Base-by-base conservation (phyloP, 805 yeast species). In the Candida parachauliodes region DNA sequence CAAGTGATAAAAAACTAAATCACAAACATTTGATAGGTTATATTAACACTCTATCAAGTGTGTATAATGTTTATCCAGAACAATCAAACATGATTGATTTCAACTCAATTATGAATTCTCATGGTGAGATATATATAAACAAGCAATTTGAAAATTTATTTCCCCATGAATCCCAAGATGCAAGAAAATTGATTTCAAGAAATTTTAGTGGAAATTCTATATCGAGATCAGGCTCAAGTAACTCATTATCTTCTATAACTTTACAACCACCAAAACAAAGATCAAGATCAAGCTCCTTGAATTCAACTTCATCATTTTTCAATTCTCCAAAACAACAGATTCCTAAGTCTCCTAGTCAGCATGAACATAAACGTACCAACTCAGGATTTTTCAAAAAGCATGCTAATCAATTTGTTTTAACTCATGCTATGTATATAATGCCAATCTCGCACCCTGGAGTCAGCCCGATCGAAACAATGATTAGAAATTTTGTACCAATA, bases 381-480 rank as follows among this genome's bases (percentile, higher is more conserved):
- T 39, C 56, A 3, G 37, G 47, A 7, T 58, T 59, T 42, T 51
- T 61, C 46, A 59, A 59, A 42, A 60, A 60, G 40, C 51, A 56
- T 32, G 45, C 48, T 32, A 43, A 43, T 45, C 47, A 54, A 36
- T 64, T 60, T 38, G 65, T 58, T 12, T 40, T 51, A 27, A 60
- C 72, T 16, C 53, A 59, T 39, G 62, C 58, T 43, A 47, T 87
- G 35, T 87, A 86, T 55, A 58, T 87, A 51, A 77, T 84, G 69
- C 93, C 94, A 3, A 78, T 74, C 37, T 54, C 75, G 18, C 94
- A 84, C 57, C 79, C 81, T 3, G 84, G 86, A 28, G 91, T 84
- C 20, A 70, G 75, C 32, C 79, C 81, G 12, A 72, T 77, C 34
- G 93, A 84, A 52, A 84, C 84, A 11, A 78, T 83, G 77, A 74